Percentiles rank a stretch among this genome's conserved stretches.
phyloP scores from a whole-genome alignment of 345 rosid genomes.

The Bruguiera sexangula region DNA sequence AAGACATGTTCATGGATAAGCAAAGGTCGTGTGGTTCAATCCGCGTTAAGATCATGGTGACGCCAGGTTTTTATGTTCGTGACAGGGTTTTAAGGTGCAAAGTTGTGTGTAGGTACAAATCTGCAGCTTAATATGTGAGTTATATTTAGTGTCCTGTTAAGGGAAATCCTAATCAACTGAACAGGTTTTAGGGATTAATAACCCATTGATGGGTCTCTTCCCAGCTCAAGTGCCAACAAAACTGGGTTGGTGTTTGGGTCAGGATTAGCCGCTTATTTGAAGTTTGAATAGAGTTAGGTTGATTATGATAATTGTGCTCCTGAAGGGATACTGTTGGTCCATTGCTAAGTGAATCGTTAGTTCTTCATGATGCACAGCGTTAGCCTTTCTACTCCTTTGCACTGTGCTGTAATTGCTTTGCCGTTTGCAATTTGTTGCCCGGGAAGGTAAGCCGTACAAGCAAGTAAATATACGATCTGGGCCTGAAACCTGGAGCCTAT shows the following conservation, averaged over 20 bases:
- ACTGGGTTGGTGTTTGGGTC: not conserved
- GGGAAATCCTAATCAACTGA: no score
- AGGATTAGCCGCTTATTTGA: not conserved
- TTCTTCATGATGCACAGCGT: not conserved
- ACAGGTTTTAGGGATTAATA: not conserved
- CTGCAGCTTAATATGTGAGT: constrained; percentile 36
- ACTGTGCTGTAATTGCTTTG: not conserved
- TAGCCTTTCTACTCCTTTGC: not conserved
- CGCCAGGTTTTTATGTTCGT: constrained; percentile 87
- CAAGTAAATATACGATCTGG: no score
- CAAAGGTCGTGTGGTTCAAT: constrained; percentile 45
- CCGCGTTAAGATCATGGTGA: constrained; percentile 82
- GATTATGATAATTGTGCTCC: not conserved
- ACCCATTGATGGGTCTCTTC: not conserved
- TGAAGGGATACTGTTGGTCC: not conserved
- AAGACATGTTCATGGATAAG: constrained; percentile 68
- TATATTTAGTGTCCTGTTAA: not conserved
- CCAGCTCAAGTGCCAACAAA: not conserved
- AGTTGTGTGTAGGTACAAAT: constrained; percentile 80
- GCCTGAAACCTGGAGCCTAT: no score
- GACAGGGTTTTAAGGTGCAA: constrained; percentile 81
- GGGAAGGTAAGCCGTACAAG: no score
- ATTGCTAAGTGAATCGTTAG: not conserved
- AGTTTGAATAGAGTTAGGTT: not conserved
- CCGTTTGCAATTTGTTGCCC: no score